Evolutionary conservation across 805 yeast species (phyloP).

Genomic region (Saccharomycopsis javanensis): DNA sequence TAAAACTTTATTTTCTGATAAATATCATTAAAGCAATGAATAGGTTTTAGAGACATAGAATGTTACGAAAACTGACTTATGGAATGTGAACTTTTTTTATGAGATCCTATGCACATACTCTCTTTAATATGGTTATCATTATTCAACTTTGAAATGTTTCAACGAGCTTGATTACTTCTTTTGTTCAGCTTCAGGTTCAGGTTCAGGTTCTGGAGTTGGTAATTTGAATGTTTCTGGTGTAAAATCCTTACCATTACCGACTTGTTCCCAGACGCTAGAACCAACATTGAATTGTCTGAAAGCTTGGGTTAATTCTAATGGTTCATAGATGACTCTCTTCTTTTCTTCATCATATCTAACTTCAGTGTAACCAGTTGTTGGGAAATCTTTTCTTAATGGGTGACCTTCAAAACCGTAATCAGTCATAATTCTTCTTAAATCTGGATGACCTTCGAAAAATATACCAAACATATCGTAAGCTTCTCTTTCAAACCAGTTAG

Average conservation of each 20-base stretch:
- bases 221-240: constrained; percentile 75
- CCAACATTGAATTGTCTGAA: constrained; percentile 87
- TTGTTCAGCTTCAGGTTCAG: constrained; percentile 35
- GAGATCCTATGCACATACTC: too few species aligned
- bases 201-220: constrained; percentile 76
- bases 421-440: constrained; percentile 79
- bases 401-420: constrained; percentile 91
- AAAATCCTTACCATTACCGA: constrained; percentile 75
- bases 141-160: too few species aligned
- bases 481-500: constrained; percentile 88
- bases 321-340: constrained; percentile 82
- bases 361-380: constrained; percentile 86
- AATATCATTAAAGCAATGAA: too few species aligned
- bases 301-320: constrained; percentile 84
- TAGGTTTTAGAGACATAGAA: too few species aligned
- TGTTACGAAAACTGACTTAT: too few species aligned
- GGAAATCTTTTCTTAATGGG: constrained; percentile 87
- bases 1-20: background rate
- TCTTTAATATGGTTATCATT: background rate
- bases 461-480: constrained; percentile 82
- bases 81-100: too few species aligned
- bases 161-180: constrained; percentile 1
- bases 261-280: constrained; percentile 85
- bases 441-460: constrained; percentile 84
- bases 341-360: constrained; percentile 86